Conservation (phyloP, 805 yeast species). For the Candida arabinofermentans region DNA sequence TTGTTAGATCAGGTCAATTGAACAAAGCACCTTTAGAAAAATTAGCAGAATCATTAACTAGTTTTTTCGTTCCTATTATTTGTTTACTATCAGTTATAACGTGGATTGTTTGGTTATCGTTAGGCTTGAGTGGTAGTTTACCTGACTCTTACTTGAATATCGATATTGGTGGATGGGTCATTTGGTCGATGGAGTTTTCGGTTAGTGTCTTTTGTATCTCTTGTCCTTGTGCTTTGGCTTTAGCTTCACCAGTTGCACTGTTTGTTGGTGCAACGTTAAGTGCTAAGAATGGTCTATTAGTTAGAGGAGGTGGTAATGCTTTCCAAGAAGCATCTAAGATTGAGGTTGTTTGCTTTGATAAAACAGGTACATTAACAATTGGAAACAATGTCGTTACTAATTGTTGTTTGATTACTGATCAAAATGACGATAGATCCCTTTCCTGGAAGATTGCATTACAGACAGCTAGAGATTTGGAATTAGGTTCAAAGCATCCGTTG, state of each 20-base stretch:
- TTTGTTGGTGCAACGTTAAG: conserved; percentile 79
- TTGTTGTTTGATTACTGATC: conserved; percentile 26
- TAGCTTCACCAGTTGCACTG: conserved; percentile 81
- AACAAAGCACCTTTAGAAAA: conserved; percentile 71
- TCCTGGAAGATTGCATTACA: conserved; percentile 36
- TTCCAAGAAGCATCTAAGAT: conserved; percentile 71
- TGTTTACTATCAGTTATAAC: conserved; percentile 55
- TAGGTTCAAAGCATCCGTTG: conserved; percentile 65
- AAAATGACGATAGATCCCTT: conserved; percentile 10
- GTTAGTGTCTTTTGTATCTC: conserved; percentile 80
- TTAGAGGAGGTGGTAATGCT: conserved; percentile 79
- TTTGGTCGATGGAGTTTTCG: conserved; percentile 76
- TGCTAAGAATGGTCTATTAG: conserved; percentile 71
- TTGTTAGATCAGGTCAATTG: conserved; percentile 71
- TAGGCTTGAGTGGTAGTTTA: conserved; percentile 51
- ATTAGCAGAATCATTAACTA: conserved; percentile 63
- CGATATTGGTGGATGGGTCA: conserved; percentile 69
- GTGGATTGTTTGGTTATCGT: conserved; percentile 65
- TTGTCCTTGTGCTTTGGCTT: conserved; percentile 96
- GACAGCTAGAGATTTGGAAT: conserved; percentile 54
- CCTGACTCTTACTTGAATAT: conserved; percentile 56
- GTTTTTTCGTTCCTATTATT: conserved; percentile 70
- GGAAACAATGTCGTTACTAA: conserved; percentile 59
- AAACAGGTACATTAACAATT: conserved; percentile 71
- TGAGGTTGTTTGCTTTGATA: conserved; percentile 68